Evolutionary conservation across 2,329 filamentous ascomycete species (phyloP).

Genomic region (Cladosporium sp.): DNA sequence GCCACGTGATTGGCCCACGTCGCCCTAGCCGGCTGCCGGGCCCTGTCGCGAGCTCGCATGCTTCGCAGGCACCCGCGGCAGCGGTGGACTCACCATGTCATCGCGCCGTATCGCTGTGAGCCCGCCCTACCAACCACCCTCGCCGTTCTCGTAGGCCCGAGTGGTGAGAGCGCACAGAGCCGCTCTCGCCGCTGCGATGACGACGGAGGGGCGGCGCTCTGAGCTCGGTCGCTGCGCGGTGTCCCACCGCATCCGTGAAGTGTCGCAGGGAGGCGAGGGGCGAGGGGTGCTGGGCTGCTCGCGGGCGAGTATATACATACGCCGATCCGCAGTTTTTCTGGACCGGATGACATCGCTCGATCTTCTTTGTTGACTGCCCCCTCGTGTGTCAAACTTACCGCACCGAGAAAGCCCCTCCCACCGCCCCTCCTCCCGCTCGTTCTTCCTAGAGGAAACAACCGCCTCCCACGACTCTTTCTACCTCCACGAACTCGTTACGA

Average conservation of each 20-base stretch:
- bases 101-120: conserved; percentile 4
- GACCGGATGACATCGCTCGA: conserved; percentile 10
- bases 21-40: neutral
- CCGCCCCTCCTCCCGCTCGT: neutral
- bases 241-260: conserved; percentile 8
- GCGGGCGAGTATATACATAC: conserved; percentile 7
- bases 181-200: conserved; percentile 1
- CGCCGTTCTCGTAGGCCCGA: conserved; percentile 11
- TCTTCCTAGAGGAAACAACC: neutral
- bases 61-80: neutral
- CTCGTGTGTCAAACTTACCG: neutral
- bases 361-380: conserved; percentile 9
- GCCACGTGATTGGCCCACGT: neutral
- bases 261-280: neutral
- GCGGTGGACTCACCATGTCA: conserved; percentile 8
- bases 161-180: neutral
- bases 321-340: conserved; percentile 8
- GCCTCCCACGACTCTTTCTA: conserved; percentile 2
- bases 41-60: neutral
- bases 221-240: neutral
- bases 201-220: conserved; percentile 2
- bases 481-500: conserved; percentile 1
- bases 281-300: neutral
- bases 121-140: neutral
- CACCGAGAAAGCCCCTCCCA: neutral